Conservation (phyloP, 805 yeast genomes). For the Saccharomyces paradoxus region DNA sequence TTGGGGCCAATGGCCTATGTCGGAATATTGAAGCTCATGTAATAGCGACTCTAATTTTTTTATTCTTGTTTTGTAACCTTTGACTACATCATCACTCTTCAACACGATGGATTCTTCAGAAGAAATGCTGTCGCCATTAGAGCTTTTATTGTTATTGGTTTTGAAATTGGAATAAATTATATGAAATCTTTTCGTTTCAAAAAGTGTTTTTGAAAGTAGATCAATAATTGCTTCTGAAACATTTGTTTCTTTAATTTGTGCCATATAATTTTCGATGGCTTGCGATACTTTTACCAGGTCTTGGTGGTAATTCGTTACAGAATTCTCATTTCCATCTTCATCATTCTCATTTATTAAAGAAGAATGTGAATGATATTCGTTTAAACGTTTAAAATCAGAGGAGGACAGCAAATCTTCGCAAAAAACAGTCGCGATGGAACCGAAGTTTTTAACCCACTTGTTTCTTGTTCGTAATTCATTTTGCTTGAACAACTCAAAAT, state of each 20-base stretch:
- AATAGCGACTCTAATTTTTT: conserved; percentile 67
- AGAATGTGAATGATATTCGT: conserved; percentile 6
- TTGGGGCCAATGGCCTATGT: conserved; percentile 41
- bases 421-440: conserved; percentile 23
- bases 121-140: neutral
- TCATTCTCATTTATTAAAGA: conserved; percentile 1
- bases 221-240: conserved; percentile 30
- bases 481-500: conserved; percentile 46
- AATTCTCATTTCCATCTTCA: neutral
- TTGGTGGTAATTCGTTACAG: neutral
- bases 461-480: conserved; percentile 48
- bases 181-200: conserved; percentile 15
- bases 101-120: neutral
- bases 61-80: conserved; percentile 64
- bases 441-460: conserved; percentile 59
- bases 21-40: conserved; percentile 62
- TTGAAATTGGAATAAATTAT: neutral
- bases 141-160: neutral
- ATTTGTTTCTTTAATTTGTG: conserved; percentile 25
- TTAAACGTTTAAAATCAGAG: conserved; percentile 4
- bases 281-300: conserved; percentile 8
- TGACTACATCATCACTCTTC: conserved; percentile 8
- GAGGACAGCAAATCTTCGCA: conserved; percentile 1
- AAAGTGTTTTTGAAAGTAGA: conserved; percentile 33
- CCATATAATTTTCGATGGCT: conserved; percentile 33